These are phyloP conservation scores for Lasiodiplodia sp. DNA, from an alignment of 2,329 filamentous ascomycete species.

Conservation along the genomic window DNA sequence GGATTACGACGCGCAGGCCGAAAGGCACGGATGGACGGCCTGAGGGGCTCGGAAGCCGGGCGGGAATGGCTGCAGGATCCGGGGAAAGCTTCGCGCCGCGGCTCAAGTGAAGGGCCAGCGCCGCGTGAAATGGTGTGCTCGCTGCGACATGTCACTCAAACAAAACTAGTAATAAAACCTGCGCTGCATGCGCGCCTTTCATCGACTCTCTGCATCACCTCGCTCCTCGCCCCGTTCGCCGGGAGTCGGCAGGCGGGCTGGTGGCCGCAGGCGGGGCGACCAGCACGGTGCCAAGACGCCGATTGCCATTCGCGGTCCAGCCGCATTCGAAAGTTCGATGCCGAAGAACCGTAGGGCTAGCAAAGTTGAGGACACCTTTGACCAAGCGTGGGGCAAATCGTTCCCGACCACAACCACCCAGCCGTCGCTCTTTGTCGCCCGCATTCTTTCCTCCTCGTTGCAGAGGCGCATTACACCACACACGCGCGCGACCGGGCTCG, in stretches of 20 bases:
- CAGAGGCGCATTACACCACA: background rate
- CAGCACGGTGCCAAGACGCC: constrained; percentile 15
- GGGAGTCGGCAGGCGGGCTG: background rate
- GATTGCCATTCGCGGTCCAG: constrained; percentile 22
- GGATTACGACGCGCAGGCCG: constrained; percentile 7
- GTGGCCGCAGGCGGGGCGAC: background rate
- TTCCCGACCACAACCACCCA: constrained; percentile 7
- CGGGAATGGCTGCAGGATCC: constrained; percentile 17
- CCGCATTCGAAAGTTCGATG: constrained; percentile 17
- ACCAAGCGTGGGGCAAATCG: constrained; percentile 27
- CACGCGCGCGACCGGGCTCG: constrained; percentile 14
- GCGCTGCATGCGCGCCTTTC: background rate
- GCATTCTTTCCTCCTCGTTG: constrained; percentile 11
- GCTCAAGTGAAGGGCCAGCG: constrained; percentile 15
- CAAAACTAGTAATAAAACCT: constrained; percentile 10
- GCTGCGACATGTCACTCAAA: constrained; percentile 11
- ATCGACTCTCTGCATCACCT: background rate
- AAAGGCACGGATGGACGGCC: constrained; percentile 7
- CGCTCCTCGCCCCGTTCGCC: background rate
- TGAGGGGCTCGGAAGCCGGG: constrained; percentile 9
- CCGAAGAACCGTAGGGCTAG: constrained; percentile 29
- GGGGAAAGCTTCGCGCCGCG: constrained; percentile 16
- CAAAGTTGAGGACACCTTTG: constrained; percentile 30
- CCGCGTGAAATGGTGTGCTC: constrained; percentile 15
- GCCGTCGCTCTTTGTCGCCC: constrained; percentile 17